Percentiles rank a stretch among this genome's conserved stretches.
Evolutionary conservation across 1,284 basidiomycete genomes (phyloP).

Genomic region (Moesziomyces sp.): DNA sequence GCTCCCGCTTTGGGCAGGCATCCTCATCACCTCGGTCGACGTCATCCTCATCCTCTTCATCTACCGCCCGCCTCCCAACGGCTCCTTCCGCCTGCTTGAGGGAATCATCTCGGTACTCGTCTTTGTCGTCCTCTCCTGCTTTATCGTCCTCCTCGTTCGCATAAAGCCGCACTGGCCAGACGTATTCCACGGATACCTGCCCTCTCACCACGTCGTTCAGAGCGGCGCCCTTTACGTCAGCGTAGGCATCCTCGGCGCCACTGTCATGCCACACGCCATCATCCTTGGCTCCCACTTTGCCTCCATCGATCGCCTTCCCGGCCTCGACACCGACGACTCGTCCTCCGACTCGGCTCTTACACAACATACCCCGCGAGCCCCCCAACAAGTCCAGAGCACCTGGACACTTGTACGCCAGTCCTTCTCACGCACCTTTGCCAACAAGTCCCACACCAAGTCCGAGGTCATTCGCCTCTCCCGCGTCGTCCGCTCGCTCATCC

Average conservation of each 20-base stretch:
- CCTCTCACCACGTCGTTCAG: conserved; percentile 74
- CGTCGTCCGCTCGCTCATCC: conserved; percentile 23
- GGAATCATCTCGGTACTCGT: conserved; percentile 75
- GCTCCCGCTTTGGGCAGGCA: conserved; percentile 70
- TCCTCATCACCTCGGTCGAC: conserved; percentile 84
- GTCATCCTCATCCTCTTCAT: conserved; percentile 77
- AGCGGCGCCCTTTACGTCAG: conserved; percentile 79
- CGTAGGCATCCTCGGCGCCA: conserved; percentile 72
- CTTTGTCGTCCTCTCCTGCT: conserved; percentile 73
- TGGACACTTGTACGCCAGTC: conserved; percentile 17
- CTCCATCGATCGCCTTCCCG: conserved; percentile 52
- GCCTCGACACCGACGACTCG: neutral
- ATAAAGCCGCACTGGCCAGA: conserved; percentile 80
- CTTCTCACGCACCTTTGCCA: conserved; percentile 5
- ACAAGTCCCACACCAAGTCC: conserved; percentile 19
- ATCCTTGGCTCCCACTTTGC: conserved; percentile 81
- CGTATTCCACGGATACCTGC: conserved; percentile 87
- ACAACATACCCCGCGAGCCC: neutral
- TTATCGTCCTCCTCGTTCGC: conserved; percentile 81
- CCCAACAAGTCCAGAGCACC: conserved; percentile 4
- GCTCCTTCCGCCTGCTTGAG: conserved; percentile 73
- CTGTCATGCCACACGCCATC: conserved; percentile 86
- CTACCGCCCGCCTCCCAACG: conserved; percentile 67
- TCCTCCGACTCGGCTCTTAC: neutral
- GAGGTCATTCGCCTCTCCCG: conserved; percentile 19